Evolutionary conservation across 2,329 filamentous ascomycete species (phyloP), one percentile per base, ranked within the genome.

Genomic region (Fonsecaea multimorphosa): DNA sequence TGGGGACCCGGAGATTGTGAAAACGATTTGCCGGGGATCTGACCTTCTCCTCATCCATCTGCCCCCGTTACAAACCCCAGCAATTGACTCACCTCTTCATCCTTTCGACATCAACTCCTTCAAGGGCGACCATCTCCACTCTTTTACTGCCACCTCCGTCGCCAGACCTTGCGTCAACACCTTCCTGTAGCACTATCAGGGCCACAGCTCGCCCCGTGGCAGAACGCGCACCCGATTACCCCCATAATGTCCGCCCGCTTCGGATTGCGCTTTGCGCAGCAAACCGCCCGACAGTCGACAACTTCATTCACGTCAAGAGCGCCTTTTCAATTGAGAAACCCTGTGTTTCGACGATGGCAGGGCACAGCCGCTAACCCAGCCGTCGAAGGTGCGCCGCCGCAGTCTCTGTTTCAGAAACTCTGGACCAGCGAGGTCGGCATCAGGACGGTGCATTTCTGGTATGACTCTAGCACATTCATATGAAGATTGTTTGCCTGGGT

Each of bases 401-500:
- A 83, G 78, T 82, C 77, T 70, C 79, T 78, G 59, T 88, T 95
- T 78, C 88, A 89, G 83, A 88, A 88, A 80, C 87, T 96, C 84
- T 93, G 89, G 90, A 87, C 92, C 79, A 92, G 90, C 78, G 90
- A 91, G 69, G 80, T 93, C 70, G 91, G 91, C 58, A 73, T 93
- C 73, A 93, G 93, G 89, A 99, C 95, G 68, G 95, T 99, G 74
- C 95, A 99, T 81, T 99, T 99, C 83, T 99, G 95, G 94, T 94
- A 83, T 36, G 51, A 22, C 38, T 34, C 76, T 66, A 38, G 29
- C 36, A 52, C 12, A 38, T n/a, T 46, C 27, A 8, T 38, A 57
- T 27, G 19, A 49, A 8, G 34, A 14, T 36, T 7, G 56, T 14
- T 22, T 54, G n/a, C 56, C 19, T 3, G 11, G 44, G 5, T 49